A percentile compares a stretch with the other conserved stretches of the same genome.
phyloP scores from a whole-genome alignment of 768 basidiomycete species.

The Psilocybe subaeruginosa region DNA sequence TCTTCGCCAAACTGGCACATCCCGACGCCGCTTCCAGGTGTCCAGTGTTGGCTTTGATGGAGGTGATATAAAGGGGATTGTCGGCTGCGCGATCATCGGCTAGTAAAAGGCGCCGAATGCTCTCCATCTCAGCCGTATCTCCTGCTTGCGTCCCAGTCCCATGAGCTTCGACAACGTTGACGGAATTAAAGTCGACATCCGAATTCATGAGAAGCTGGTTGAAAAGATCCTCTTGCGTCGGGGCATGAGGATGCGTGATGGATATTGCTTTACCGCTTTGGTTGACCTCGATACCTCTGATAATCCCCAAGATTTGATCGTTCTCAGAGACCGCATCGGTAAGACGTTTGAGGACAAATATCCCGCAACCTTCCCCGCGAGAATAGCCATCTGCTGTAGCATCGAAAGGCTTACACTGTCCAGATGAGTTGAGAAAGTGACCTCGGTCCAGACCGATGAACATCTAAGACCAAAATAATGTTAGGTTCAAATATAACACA shows the following conservation, averaged over 20 bases:
- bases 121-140: slow-evolving; percentile 66
- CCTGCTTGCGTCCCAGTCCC: slow-evolving; percentile 77
- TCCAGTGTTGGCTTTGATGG: slow-evolving; percentile 75
- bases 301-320: slow-evolving; percentile 69
- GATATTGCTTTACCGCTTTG: slow-evolving; percentile 69
- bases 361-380: slow-evolving; percentile 68
- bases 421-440: slow-evolving; percentile 68
- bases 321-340: slow-evolving; percentile 66
- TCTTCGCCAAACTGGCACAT: slow-evolving; percentile 69
- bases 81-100: slow-evolving; percentile 37
- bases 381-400: slow-evolving; percentile 75
- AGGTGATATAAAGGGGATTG: slow-evolving; percentile 66
- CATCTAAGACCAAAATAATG: slow-evolving; percentile 47
- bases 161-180: slow-evolving; percentile 75
- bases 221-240: slow-evolving; percentile 64
- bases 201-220: slow-evolving; percentile 45
- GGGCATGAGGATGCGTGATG: slow-evolving; percentile 73
- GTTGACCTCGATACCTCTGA: slow-evolving; percentile 72
- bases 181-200: slow-evolving; percentile 43
- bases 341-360: slow-evolving; percentile 75
- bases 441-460: slow-evolving; percentile 69
- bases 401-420: slow-evolving; percentile 74
- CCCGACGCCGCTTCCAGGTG: slow-evolving; percentile 81
- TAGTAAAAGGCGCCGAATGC: slow-evolving; percentile 57
- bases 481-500: neutral